Evolutionary conservation across 163 green algal species (phyloP), one percentile per base, ranked within the genome.

Genomic region (Scenedesmus sp.): DNA sequence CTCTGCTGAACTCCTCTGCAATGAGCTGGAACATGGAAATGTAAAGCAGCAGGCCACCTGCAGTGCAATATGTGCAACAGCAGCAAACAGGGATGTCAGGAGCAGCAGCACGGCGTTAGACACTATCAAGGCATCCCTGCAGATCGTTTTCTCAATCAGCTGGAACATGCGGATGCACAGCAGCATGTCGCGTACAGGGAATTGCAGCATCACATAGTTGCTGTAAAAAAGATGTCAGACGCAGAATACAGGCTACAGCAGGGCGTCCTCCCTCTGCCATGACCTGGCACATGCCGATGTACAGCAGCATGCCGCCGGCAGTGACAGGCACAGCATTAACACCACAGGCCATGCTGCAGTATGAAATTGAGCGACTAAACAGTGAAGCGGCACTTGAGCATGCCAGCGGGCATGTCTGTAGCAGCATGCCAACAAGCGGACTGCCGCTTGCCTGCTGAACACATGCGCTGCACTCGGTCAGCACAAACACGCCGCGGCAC

Each of bases 31-130:
- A 93, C 53, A 96, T 92, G 20, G 85, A 88, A 61, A 96, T 95
- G 90, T 96, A 95, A 33, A 96, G 91, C 82, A 96, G 92, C 94
- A 96, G 94, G 90, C 94, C 94, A 46, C 89, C 93, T 76, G 65
- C 65, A 76, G 30, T 30, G 49, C 56, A 76, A 37, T 0, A 76
- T 3, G 16, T 1, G 49, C 49, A 56, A 12, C 49, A 56, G 49
- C 49, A 56, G 49, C 49, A 56, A 56, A 2, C 49, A 56, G 13
- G 49, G n/a, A n/a, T 56, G 49, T 56, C 49, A 56, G 49, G 15
- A 20, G 65, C 30, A 40, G 22, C 3, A 40, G 2, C 12, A 70
- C 20, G 22, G 56, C 20, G 22, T 1, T 70, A 9, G n/a, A n/a
- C n/a, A n/a, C n/a, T n/a, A n/a, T n/a, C n/a, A n/a, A n/a, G n/a